Conservation (phyloP, 2,329 filamentous ascomycete genomes). For the Bertia moriformis region DNA sequence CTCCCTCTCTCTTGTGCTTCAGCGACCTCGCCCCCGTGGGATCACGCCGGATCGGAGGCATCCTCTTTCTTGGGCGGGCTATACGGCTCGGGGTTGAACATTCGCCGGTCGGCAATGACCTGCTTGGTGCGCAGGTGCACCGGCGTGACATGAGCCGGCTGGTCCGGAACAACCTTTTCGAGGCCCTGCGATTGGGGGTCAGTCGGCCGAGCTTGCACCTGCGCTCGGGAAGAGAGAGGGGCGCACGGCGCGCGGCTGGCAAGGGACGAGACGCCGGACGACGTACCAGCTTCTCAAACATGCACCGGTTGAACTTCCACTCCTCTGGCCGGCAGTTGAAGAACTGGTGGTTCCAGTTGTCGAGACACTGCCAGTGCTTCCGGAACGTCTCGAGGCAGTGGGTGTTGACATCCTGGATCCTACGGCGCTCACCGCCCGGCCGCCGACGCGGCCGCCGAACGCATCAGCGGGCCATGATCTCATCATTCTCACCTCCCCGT, state of each 20-base stretch:
- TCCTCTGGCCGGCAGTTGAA: conserved; percentile 87
- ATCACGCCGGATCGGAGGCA: background rate
- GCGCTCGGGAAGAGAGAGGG: too few relatives aligned
- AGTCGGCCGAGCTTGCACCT: conserved; percentile 2
- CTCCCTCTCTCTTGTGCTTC: background rate
- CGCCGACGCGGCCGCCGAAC: conserved; percentile 3
- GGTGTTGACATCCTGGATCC: conserved; percentile 89
- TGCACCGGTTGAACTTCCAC: conserved; percentile 84
- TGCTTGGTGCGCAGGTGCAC: conserved; percentile 58
- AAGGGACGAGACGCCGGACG: background rate
- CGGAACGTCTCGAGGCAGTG: conserved; percentile 84
- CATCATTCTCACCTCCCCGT: background rate
- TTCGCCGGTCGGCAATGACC: conserved; percentile 17
- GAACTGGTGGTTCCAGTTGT: conserved; percentile 93
- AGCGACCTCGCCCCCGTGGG: background rate
- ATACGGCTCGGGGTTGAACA: background rate
- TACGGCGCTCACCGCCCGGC: conserved; percentile 19
- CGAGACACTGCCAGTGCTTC: conserved; percentile 85
- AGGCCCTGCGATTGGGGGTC: conserved; percentile 44
- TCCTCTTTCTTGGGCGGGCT: background rate
- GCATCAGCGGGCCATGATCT: too few relatives aligned
- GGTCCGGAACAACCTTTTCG: conserved; percentile 66
- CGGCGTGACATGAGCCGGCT: conserved; percentile 54
- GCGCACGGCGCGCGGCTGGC: conserved; percentile 1
- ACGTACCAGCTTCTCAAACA: conserved; percentile 86